A percentile compares a stretch with the other conserved stretches of the same genome.
Evolutionary conservation across 2,329 filamentous ascomycete species (phyloP).

Genomic region (Fusarium concolor): DNA sequence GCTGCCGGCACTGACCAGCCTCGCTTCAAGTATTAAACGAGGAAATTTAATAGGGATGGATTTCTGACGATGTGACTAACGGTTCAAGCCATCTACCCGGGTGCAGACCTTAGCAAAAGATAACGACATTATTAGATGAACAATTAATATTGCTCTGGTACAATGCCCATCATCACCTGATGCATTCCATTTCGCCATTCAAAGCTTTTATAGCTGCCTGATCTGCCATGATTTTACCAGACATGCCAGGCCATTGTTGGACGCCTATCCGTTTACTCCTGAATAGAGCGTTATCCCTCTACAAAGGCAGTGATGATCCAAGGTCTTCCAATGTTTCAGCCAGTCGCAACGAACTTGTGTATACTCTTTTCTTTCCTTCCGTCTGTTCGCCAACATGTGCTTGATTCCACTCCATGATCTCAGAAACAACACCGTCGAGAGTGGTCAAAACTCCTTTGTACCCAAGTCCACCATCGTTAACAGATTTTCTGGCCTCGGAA

Average conservation of each 20-base stretch:
- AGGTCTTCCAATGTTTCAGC: conserved; percentile 3
- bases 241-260: not conserved
- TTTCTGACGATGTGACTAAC: not conserved
- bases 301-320: not conserved
- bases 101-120: no score
- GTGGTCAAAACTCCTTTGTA: conserved; percentile 1
- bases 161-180: not conserved
- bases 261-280: not conserved
- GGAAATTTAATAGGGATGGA: fast-evolving
- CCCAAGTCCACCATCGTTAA: not conserved
- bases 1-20: conserved; percentile 21
- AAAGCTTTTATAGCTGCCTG: no score
- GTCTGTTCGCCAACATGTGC: not conserved
- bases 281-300: no score
- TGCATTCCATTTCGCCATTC: not conserved
- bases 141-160: not conserved
- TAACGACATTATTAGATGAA: no score
- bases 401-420: conserved; percentile 5
- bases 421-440: conserved; percentile 2
- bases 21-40: conserved; percentile 37
- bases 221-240: not conserved
- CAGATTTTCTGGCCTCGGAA: not conserved
- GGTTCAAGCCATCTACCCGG: not conserved
- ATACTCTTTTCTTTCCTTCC: not conserved
- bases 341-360: not conserved